Evolutionary conservation across 371 early-diverging fungal species (phyloP), one percentile per base, ranked within the genome.

Genomic region (Syncephalastrum monosporum): DNA sequence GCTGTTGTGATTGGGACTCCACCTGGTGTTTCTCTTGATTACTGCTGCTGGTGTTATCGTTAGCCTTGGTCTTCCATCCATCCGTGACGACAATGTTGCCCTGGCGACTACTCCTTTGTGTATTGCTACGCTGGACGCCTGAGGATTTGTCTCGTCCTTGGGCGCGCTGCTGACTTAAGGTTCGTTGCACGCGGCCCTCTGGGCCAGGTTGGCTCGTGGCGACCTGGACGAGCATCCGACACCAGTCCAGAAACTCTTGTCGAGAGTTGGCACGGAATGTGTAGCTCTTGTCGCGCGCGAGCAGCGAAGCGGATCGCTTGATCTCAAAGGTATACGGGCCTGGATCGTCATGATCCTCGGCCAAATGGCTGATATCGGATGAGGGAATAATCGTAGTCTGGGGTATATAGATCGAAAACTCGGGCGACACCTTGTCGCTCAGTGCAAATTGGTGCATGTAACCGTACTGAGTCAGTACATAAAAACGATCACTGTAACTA

Each of bases 361-460:
- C 61, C 41, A 61, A 33, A n/a, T 61, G 57, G 23, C 57, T 60
- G 8, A 67, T 54, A 56, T 69, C 70, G 16, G 65, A 57, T 3
- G 64, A 68, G 1, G 68, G 66, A 5, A 64, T 29, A 47, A 72
- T 56, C 0, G 59, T 64, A 0, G 61, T 57, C 4, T 55, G 60
- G 7, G 77, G 72, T 42, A 77, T 68, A 56, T 68, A 74, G 19
- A 72, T 60, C 0, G 72, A 72, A 16, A 68, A 64, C 44, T 74
- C 77, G 10, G 77, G 77, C 0, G 65, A 60, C 0, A 69, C 66
- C 21, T 71, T 69, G 42, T 75, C 71, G 43, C 65, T 60, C 55
- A 69, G 23, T 7, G 61, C 66, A 47, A 73, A 79, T 29, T 79
- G 67, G 53, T 79, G 76, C 5, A 79, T 53, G 48, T 68, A 79